phyloP scores from a whole-genome alignment of 139 green algal species.

The Nannochloris sp. region DNA sequence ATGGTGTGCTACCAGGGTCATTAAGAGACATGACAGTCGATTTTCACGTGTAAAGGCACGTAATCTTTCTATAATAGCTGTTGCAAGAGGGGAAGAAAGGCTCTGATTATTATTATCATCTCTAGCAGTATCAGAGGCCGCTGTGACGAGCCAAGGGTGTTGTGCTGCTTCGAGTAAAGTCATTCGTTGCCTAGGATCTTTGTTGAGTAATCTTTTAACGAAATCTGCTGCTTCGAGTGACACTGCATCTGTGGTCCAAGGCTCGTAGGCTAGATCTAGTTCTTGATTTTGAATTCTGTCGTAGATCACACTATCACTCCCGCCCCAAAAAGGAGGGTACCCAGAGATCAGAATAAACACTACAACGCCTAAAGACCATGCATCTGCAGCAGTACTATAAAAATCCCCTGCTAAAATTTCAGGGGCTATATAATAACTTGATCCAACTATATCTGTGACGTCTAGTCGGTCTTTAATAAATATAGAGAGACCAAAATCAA shows the following conservation, averaged over 20 bases:
- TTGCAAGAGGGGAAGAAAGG: too few relatives aligned
- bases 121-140: background rate
- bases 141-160: conserved; percentile 23
- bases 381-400: conserved; percentile 23
- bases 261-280: conserved; percentile 15
- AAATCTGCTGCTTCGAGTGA: conserved; percentile 17
- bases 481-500: conserved; percentile 69
- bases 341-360: conserved; percentile 42
- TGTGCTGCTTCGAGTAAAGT: conserved; percentile 7
- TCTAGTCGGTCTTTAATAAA: conserved; percentile 31
- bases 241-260: conserved; percentile 17
- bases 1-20: conserved; percentile 37
- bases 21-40: conserved; percentile 23
- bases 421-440: background rate
- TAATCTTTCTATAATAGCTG: conserved; percentile 9
- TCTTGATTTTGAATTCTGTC: conserved; percentile 11
- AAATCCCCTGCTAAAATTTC: background rate
- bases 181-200: conserved; percentile 18
- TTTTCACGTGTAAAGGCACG: conserved; percentile 23
- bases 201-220: conserved; percentile 15
- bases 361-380: conserved; percentile 43
- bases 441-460: background rate
- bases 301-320: conserved; percentile 26
- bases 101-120: too few relatives aligned
- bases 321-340: conserved; percentile 35